phyloP scores from a whole-genome alignment of 2,329 filamentous ascomycete genomes.

The Truncatella angustata region DNA sequence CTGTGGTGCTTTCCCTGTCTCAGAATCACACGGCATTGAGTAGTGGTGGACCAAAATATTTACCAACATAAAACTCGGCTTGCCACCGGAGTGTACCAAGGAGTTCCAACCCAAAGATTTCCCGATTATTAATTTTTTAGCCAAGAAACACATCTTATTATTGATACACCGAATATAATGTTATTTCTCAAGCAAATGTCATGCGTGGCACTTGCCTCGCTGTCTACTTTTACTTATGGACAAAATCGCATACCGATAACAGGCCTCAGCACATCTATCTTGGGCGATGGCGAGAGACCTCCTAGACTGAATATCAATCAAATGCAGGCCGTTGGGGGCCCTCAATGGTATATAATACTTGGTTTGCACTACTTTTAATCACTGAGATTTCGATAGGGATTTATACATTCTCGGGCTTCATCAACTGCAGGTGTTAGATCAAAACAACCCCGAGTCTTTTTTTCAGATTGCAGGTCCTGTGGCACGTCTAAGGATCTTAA shows the following conservation, averaged over 20 bases:
- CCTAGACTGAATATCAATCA: slow-evolving; percentile 46
- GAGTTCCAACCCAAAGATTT: too few species aligned
- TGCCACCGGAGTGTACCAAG: neutral
- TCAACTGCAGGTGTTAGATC: slow-evolving; percentile 38
- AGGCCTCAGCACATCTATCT: slow-evolving; percentile 24
- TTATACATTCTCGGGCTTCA: slow-evolving; percentile 47
- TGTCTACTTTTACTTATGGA: neutral
- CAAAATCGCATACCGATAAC: slow-evolving; percentile 18
- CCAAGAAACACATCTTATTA: too few species aligned
- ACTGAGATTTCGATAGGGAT: slow-evolving; percentile 35
- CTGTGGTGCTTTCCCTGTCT: neutral
- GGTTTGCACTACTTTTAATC: neutral
- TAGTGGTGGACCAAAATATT: neutral
- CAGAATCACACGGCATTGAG: neutral
- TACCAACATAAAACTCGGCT: neutral
- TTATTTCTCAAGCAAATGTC: neutral
- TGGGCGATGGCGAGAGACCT: slow-evolving; percentile 38
- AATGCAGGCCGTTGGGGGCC: slow-evolving; percentile 30
- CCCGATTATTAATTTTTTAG: too few species aligned
- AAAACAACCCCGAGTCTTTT: slow-evolving; percentile 44
- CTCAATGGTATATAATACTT: slow-evolving; percentile 20
- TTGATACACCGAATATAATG: neutral
- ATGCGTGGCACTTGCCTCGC: slow-evolving; percentile 9
- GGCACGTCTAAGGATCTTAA: neutral
- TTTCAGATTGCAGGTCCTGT: slow-evolving; percentile 47